Conservation (phyloP, 176 grass and related monocot genomes). For the Alopecurus myosuroides region DNA sequence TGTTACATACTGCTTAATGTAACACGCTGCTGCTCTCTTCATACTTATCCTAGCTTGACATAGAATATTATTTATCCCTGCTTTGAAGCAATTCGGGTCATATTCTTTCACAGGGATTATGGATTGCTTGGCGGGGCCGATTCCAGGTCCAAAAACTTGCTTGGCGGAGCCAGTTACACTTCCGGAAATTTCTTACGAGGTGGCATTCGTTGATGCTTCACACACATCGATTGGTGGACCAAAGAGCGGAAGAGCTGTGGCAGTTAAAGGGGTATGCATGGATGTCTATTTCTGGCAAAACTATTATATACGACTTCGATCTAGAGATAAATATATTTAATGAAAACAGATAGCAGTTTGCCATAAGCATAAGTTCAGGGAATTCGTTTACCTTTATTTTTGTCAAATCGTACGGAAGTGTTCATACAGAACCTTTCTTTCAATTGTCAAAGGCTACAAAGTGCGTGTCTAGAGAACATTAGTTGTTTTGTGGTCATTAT, state of each 20-base stretch:
- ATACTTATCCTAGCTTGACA: not conserved
- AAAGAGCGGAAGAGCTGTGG: conserved; percentile 27
- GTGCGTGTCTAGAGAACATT: not conserved
- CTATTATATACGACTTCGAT: not conserved
- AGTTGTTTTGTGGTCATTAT: too few species aligned
- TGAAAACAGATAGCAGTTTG: not conserved
- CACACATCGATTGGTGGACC: not conserved
- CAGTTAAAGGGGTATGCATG: conserved; percentile 28
- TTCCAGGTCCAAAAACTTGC: conserved; percentile 6
- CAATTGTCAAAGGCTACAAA: not conserved
- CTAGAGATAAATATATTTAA: not conserved
- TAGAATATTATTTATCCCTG: not conserved
- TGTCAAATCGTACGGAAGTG: not conserved
- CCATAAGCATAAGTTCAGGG: not conserved
- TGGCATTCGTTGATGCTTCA: not conserved
- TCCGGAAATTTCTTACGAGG: conserved; percentile 26
- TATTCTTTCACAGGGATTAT: conserved; percentile 29
- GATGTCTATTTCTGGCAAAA: not conserved
- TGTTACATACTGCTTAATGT: not conserved
- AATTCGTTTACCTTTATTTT: not conserved
- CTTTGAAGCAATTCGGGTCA: not conserved
- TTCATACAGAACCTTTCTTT: not conserved
- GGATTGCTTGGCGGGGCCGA: not conserved
- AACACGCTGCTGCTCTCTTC: not conserved
- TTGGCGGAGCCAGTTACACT: not conserved